These are phyloP conservation scores for Triticum urartu DNA, from an alignment of 176 grass and related monocot species.

Conservation along the genomic window DNA sequence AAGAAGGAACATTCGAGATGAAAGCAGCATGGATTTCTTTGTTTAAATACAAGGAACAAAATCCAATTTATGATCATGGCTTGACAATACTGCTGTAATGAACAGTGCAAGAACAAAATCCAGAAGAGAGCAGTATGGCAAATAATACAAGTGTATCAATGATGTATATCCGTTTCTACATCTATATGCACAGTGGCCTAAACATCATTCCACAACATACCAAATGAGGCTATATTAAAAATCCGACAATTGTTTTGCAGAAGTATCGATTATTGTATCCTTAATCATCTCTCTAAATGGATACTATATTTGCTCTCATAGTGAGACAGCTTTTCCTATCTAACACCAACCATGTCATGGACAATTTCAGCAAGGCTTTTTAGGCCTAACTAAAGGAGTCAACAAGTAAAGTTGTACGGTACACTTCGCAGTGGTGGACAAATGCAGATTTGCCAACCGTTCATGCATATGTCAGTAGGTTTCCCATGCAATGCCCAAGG, in stretches of 20 bases:
- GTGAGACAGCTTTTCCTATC: neutral
- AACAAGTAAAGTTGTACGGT: neutral
- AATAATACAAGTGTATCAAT: slow-evolving; percentile 4
- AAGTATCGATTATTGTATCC: neutral
- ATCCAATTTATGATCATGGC: neutral
- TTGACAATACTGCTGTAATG: neutral
- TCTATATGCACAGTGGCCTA: neutral
- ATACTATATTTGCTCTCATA: neutral
- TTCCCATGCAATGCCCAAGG: neutral
- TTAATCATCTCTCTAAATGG: neutral
- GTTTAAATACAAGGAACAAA: neutral
- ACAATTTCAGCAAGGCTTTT: neutral
- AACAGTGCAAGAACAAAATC: neutral
- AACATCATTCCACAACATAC: neutral
- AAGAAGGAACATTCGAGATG: neutral
- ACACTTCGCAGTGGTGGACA: neutral
- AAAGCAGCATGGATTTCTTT: neutral
- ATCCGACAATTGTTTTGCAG: neutral
- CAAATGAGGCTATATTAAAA: neutral
- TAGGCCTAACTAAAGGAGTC: slow-evolving; percentile 3
- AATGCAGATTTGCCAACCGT: neutral
- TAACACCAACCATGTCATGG: slow-evolving; percentile 1
- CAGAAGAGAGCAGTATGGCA: slow-evolving; percentile 2
- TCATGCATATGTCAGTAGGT: neutral
- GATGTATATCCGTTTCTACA: neutral